Percentiles rank a stretch among this genome's conserved stretches.
Evolutionary conservation across 495 filamentous ascomycete species (phyloP).

Genomic region (Penicillium riverlandense): DNA sequence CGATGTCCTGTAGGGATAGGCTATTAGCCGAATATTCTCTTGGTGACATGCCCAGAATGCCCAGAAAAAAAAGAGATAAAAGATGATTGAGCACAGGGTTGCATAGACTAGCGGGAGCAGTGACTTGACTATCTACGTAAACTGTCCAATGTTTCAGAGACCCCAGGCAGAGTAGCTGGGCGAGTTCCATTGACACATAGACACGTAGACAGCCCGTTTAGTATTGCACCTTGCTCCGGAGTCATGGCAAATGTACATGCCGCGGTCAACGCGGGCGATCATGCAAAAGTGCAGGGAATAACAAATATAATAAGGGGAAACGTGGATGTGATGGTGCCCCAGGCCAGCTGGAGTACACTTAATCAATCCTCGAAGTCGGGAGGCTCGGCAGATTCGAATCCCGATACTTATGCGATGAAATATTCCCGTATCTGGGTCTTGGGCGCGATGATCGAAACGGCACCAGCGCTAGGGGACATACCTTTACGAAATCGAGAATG

Average conservation of each 20-base stretch:
- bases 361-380: slow-evolving; percentile 33
- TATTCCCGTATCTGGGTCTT: slow-evolving; percentile 9
- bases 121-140: too few species aligned
- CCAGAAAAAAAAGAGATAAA: background rate
- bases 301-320: background rate
- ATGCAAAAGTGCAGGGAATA: background rate
- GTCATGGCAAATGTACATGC: slow-evolving; percentile 9
- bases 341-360: slow-evolving; percentile 24
- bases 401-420: slow-evolving; percentile 12
- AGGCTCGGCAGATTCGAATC: slow-evolving; percentile 18
- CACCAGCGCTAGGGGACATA: slow-evolving; percentile 44
- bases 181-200: background rate
- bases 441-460: slow-evolving; percentile 21
- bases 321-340: slow-evolving; percentile 5
- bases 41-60: background rate
- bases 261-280: slow-evolving; percentile 9
- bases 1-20: slow-evolving; percentile 57
- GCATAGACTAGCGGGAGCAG: too few species aligned
- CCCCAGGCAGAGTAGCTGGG: too few species aligned
- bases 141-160: too few species aligned
- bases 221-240: background rate
- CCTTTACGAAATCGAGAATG: slow-evolving; percentile 75
- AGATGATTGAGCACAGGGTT: too few species aligned
- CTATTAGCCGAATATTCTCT: slow-evolving; percentile 6
- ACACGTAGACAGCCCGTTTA: background rate